phyloP scores from a whole-genome alignment of 2,329 filamentous ascomycete species.

The Myriosclerotinia duriaeana region DNA sequence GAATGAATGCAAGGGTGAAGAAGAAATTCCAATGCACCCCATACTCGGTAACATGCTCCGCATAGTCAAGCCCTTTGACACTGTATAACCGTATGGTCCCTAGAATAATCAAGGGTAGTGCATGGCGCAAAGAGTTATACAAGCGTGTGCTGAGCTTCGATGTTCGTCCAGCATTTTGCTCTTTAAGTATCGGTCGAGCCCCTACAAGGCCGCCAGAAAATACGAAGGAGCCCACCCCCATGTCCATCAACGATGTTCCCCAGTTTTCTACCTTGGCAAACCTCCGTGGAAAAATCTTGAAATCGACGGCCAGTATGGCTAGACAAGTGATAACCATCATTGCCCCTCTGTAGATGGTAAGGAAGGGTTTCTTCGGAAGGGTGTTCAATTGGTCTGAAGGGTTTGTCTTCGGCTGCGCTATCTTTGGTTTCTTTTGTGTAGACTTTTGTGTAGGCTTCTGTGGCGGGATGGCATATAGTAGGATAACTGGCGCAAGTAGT shows the following conservation, averaged over 20 bases:
- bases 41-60: constrained; percentile 95
- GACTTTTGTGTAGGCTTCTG: constrained; percentile 25
- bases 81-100: constrained; percentile 79
- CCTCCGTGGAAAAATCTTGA: constrained; percentile 84
- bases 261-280: constrained; percentile 99
- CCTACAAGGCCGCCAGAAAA: constrained; percentile 92
- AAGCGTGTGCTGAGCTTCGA: constrained; percentile 59
- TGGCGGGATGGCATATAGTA: constrained; percentile 57
- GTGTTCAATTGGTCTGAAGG: constrained; percentile 44
- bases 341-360: constrained; percentile 84
- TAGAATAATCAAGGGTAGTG: constrained; percentile 76
- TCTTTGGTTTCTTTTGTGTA: constrained; percentile 51
- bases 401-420: constrained; percentile 46
- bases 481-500: constrained; percentile 64
- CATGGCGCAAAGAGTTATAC: constrained; percentile 69
- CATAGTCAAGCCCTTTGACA: constrained; percentile 93
- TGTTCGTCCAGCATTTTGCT: constrained; percentile 53
- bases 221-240: constrained; percentile 96
- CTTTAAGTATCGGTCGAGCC: constrained; percentile 74
- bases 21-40: constrained; percentile 99
- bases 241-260: constrained; percentile 98
- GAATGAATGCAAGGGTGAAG: constrained; percentile 87
- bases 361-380: constrained; percentile 83
- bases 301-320: constrained; percentile 95
- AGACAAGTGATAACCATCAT: constrained; percentile 91